These are phyloP conservation scores for Ogataea pilisensis DNA, from an alignment of 805 yeast genomes.

Conservation along the genomic window DNA sequence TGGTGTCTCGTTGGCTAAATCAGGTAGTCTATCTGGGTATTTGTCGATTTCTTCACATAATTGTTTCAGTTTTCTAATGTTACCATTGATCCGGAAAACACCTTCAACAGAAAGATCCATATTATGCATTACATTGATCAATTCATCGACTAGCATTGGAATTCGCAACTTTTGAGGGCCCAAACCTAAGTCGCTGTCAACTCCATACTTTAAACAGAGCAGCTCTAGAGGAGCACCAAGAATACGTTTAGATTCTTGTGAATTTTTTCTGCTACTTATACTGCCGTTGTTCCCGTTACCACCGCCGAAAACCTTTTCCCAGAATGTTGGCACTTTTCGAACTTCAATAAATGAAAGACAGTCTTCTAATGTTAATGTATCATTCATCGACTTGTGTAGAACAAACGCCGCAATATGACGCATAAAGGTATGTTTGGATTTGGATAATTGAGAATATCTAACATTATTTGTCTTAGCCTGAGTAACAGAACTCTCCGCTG, in stretches of 20 bases:
- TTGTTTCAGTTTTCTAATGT: conserved; percentile 74
- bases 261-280: conserved; percentile 4
- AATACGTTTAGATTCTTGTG: conserved; percentile 37
- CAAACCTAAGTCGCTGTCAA: conserved; percentile 78
- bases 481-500: not conserved
- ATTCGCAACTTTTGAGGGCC: conserved; percentile 77
- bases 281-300: conserved; percentile 1
- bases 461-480: conserved; percentile 33
- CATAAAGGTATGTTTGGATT: conserved; percentile 53
- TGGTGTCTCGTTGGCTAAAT: conserved; percentile 68
- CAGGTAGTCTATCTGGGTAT: conserved; percentile 67
- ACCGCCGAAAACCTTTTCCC: conserved; percentile 44
- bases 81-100: conserved; percentile 93
- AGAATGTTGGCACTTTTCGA: conserved; percentile 42
- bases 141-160: conserved; percentile 84
- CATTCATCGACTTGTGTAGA: conserved; percentile 32
- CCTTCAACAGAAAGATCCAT: conserved; percentile 97
- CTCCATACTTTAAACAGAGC: conserved; percentile 66
- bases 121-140: conserved; percentile 75
- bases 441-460: conserved; percentile 62
- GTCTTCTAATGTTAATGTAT: conserved; percentile 34
- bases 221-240: conserved; percentile 76
- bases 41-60: conserved; percentile 70
- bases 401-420: conserved; percentile 58
- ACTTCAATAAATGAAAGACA: conserved; percentile 40